A percentile compares a stretch with the other conserved stretches of the same genome.
Conservation (phyloP, 441 rosid genomes). For the Manihot esculenta region DNA sequence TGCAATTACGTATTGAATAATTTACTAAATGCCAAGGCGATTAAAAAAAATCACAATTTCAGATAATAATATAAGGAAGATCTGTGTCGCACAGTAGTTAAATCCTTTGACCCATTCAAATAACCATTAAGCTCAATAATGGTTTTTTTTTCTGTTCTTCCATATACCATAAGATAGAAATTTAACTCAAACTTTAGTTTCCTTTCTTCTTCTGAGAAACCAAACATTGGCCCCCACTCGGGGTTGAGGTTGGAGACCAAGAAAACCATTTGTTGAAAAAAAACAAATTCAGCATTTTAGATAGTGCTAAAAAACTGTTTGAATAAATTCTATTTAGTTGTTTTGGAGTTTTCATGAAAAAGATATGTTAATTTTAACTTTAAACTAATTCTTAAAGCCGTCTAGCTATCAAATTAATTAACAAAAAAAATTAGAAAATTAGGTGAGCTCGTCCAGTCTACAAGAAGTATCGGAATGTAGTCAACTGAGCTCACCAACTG, state of each 20-base stretch:
- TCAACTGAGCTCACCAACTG: conserved; percentile 17
- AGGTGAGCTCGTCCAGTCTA: conserved; percentile 3
- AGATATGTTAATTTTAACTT: no score
- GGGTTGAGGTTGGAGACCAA: no score
- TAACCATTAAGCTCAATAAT: not conserved
- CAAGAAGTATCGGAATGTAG: not conserved
- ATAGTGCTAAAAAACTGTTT: no score
- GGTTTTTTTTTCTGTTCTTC: not conserved
- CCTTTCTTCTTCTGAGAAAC: not conserved
- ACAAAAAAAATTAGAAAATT: not conserved
- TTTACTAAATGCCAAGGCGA: not conserved
- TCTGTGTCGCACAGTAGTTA: not conserved
- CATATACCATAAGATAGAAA: not conserved
- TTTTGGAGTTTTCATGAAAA: no score
- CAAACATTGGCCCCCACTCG: not conserved
- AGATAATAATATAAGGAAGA: not conserved
- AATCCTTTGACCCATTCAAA: not conserved
- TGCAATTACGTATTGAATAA: not conserved
- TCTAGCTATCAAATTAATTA: no score
- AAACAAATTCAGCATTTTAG: no score
- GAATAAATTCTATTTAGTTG: no score
- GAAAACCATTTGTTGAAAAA: no score
- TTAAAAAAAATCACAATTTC: not conserved
- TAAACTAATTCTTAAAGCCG: no score
- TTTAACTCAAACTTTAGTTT: not conserved